Percentiles rank a stretch among this genome's conserved stretches.
Evolutionary conservation across 2,329 filamentous ascomycete species (phyloP).

Genomic region (Phyllosticta citribraziliensis): DNA sequence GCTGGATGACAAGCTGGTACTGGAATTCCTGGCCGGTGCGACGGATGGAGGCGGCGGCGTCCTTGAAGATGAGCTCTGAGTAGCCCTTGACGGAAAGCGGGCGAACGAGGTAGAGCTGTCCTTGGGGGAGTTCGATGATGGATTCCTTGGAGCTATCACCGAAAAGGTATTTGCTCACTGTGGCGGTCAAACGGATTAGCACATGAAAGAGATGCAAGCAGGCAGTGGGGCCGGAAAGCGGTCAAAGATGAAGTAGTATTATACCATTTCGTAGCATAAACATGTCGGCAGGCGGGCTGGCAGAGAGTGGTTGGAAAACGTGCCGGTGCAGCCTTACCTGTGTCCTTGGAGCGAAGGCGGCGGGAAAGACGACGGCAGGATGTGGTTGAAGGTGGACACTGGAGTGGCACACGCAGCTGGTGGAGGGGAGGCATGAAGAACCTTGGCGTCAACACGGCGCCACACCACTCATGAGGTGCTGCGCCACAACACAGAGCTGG

Average conservation of each 20-base stretch:
- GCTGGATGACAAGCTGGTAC: slow-evolving; percentile 92
- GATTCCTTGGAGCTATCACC: slow-evolving; percentile 82
- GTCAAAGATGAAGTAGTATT: slow-evolving; percentile 20
- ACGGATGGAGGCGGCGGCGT: slow-evolving; percentile 84
- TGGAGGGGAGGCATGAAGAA: slow-evolving; percentile 2
- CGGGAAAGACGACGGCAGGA: background rate
- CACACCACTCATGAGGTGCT: background rate
- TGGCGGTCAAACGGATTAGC: slow-evolving; percentile 9
- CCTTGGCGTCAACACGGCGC: background rate
- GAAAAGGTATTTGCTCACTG: slow-evolving; percentile 90
- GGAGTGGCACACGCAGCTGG: background rate
- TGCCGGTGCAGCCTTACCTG: slow-evolving; percentile 1
- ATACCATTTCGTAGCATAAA: slow-evolving; percentile 32
- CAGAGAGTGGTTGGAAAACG: background rate
- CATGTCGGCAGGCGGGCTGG: slow-evolving; percentile 17
- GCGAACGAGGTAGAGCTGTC: slow-evolving; percentile 93
- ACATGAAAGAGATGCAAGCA: slow-evolving; percentile 2
- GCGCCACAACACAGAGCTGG: background rate
- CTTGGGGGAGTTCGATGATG: slow-evolving; percentile 87
- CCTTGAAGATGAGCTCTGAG: slow-evolving; percentile 97
- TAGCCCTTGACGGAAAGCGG: slow-evolving; percentile 94
- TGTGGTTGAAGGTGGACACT: background rate
- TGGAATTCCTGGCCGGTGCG: slow-evolving; percentile 91
- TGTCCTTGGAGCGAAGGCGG: slow-evolving; percentile 3
- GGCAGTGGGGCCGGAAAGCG: slow-evolving; percentile 11